Percentiles rank a stretch among this genome's conserved stretches.
Conservation (phyloP, 1,284 basidiomycete species). For the Cystobasidiaceae sp. region DNA sequence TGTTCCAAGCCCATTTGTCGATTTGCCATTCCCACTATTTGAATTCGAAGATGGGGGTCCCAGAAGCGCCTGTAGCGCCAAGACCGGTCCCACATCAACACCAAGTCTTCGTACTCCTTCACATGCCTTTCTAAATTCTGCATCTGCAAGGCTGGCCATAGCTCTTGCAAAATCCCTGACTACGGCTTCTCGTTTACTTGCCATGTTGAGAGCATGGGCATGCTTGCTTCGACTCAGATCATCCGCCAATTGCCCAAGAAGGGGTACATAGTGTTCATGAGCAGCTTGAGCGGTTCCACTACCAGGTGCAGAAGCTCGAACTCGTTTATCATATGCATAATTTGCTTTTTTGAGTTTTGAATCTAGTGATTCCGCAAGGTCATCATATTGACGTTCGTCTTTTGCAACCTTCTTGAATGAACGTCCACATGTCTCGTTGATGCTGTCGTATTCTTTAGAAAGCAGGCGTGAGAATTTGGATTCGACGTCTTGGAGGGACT, state of each 20-base stretch:
- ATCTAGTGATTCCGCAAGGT: conserved; percentile 41
- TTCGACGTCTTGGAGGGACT: conserved; percentile 39
- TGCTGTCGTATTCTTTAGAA: conserved; percentile 44
- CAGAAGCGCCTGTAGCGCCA: conserved; percentile 20
- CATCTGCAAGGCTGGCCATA: conserved; percentile 42
- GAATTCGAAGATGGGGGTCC: neutral
- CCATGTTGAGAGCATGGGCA: conserved; percentile 39
- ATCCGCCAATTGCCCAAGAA: conserved; percentile 39
- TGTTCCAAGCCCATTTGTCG: neutral
- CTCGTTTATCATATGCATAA: conserved; percentile 41
- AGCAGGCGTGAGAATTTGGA: conserved; percentile 42
- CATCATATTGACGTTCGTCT: conserved; percentile 44
- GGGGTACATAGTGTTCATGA: conserved; percentile 44
- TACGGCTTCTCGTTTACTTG: conserved; percentile 39
- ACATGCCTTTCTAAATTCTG: conserved; percentile 43
- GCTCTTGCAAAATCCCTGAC: conserved; percentile 39
- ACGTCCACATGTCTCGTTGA: conserved; percentile 44
- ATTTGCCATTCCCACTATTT: neutral
- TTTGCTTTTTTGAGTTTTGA: conserved; percentile 45
- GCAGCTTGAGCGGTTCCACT: conserved; percentile 36
- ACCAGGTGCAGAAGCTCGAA: conserved; percentile 7
- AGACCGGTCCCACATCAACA: conserved; percentile 35
- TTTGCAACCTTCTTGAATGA: conserved; percentile 46
- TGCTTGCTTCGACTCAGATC: conserved; percentile 42
- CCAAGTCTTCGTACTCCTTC: conserved; percentile 42